Evolutionary conservation across 495 filamentous ascomycete genomes (phyloP).

Genomic region (Penicillium argentinense): DNA sequence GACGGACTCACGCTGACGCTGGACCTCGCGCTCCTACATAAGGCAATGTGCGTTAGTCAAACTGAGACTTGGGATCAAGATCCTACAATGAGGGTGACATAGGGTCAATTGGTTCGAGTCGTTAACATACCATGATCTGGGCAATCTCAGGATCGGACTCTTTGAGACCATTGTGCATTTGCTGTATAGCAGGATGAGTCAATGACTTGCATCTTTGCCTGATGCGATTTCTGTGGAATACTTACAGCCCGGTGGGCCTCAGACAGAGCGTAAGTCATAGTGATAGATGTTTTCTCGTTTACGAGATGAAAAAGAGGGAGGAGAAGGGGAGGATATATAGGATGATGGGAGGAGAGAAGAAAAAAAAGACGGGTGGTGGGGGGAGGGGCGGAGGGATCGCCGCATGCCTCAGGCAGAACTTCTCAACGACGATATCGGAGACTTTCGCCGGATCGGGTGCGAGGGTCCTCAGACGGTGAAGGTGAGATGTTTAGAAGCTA

Average conservation of each 20-base stretch:
- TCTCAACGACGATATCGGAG: slow-evolving; percentile 26
- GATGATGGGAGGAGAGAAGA: slow-evolving; percentile 11
- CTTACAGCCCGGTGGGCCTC: slow-evolving; percentile 85
- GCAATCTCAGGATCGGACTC: slow-evolving; percentile 89
- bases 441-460: slow-evolving; percentile 20
- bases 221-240: slow-evolving; percentile 16
- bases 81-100: neutral
- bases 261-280: slow-evolving; percentile 78
- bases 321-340: slow-evolving; percentile 5
- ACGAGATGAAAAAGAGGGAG: slow-evolving; percentile 10
- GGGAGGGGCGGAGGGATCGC: slow-evolving; percentile 24
- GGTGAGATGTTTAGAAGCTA: slow-evolving; percentile 4
- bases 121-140: slow-evolving; percentile 88
- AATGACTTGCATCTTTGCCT: slow-evolving; percentile 30
- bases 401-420: slow-evolving; percentile 23
- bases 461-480: slow-evolving; percentile 8
- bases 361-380: slow-evolving; percentile 24
- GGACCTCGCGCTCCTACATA: slow-evolving; percentile 81
- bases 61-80: neutral
- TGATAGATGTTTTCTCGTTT: slow-evolving; percentile 26
- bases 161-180: slow-evolving; percentile 85
- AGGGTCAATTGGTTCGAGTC: slow-evolving; percentile 17
- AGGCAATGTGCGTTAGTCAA: slow-evolving; percentile 8
- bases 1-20: slow-evolving; percentile 97
- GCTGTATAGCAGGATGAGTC: slow-evolving; percentile 58